These are phyloP conservation scores for Leccinum pellstonianum DNA, from an alignment of 768 basidiomycete species.

Conservation along the genomic window DNA sequence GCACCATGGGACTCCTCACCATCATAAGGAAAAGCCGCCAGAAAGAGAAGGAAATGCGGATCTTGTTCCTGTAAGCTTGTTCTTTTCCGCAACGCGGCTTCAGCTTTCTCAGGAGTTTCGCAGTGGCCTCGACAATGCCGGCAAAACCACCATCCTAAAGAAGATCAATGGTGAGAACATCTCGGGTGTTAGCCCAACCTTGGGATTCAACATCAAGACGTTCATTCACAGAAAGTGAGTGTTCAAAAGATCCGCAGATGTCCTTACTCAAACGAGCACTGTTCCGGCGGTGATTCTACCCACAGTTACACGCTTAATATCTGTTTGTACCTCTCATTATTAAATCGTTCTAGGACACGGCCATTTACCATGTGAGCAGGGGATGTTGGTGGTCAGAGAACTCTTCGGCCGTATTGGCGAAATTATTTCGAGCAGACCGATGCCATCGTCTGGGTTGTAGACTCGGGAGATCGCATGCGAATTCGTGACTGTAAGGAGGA, in stretches of 20 bases:
- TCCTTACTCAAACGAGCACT: conserved; percentile 14
- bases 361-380: conserved; percentile 80
- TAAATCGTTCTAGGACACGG: conserved; percentile 43
- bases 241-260: conserved; percentile 20
- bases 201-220: conserved; percentile 99
- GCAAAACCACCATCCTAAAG: conserved; percentile 97
- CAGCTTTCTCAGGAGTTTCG: conserved; percentile 19
- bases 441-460: conserved; percentile 98
- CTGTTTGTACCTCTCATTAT: conserved; percentile 30
- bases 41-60: conserved; percentile 95
- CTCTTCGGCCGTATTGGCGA: conserved; percentile 95
- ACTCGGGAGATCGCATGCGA: conserved; percentile 88
- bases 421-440: conserved; percentile 99
- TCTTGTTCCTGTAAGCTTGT: conserved; percentile 79
- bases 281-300: conserved; percentile 27
- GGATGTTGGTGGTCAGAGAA: conserved; percentile 98
- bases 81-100: conserved; percentile 5
- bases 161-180: conserved; percentile 93
- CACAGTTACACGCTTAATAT: conserved; percentile 44
- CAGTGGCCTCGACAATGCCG: conserved; percentile 97
- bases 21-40: conserved; percentile 95
- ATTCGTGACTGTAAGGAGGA: conserved; percentile 90
- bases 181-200: conserved; percentile 81
- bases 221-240: conserved; percentile 85
- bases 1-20: conserved; percentile 85